Conservation (phyloP, 805 yeast genomes). For the Schwanniomyces polymorphus region DNA sequence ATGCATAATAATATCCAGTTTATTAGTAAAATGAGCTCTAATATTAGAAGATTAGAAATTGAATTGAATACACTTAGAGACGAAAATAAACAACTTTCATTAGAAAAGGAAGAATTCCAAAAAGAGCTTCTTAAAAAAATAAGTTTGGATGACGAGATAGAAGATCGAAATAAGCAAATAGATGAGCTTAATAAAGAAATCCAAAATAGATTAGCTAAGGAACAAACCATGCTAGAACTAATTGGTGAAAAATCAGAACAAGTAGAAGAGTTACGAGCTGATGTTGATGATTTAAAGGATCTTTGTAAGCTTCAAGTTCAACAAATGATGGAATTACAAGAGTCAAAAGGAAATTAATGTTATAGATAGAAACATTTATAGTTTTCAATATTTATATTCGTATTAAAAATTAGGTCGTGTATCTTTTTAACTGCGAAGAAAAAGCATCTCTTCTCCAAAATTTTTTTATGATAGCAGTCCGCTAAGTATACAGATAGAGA, state of each 20-base stretch:
- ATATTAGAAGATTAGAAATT: constrained; percentile 75
- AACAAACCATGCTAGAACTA: constrained; percentile 61
- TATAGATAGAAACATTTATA: background rate
- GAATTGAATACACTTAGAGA: constrained; percentile 68
- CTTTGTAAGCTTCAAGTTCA: constrained; percentile 82
- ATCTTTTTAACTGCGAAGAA: background rate
- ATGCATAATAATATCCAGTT: constrained; percentile 51
- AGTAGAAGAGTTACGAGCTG: constrained; percentile 83
- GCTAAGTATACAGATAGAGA: background rate
- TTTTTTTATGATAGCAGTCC: constrained; percentile 2
- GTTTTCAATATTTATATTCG: background rate
- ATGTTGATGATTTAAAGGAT: constrained; percentile 85
- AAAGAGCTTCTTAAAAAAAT: constrained; percentile 57
- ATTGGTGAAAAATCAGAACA: constrained; percentile 87
- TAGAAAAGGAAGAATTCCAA: constrained; percentile 66
- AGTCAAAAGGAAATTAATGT: constrained; percentile 6
- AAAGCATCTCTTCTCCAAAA: constrained; percentile 5
- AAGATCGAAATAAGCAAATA: constrained; percentile 26
- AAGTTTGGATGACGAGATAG: constrained; percentile 25
- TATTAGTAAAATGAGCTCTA: constrained; percentile 72
- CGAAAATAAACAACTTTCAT: constrained; percentile 52
- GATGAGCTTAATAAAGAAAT: constrained; percentile 26
- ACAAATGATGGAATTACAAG: constrained; percentile 72
- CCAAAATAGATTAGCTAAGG: constrained; percentile 35
- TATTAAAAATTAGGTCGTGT: constrained; percentile 3